These are phyloP conservation scores for Phaeosphaeria sp. DNA, from an alignment of 2,329 filamentous ascomycete genomes.

Conservation along the genomic window DNA sequence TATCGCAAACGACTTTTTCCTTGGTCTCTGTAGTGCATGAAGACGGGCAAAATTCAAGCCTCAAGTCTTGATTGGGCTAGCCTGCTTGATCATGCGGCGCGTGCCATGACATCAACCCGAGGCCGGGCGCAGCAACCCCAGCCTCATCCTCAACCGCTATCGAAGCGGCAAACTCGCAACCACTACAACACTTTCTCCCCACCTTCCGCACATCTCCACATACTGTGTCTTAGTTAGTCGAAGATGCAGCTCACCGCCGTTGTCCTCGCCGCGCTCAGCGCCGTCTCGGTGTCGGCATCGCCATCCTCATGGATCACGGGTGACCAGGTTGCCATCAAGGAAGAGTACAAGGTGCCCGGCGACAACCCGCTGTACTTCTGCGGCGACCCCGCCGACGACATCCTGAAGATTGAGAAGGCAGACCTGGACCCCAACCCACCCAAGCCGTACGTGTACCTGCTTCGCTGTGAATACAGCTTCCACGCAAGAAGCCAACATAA, in stretches of 20 bases:
- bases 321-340: conserved; percentile 57
- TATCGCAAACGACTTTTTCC: neutral
- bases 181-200: neutral
- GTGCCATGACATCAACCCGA: neutral
- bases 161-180: conserved; percentile 2
- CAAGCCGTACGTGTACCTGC: conserved; percentile 68
- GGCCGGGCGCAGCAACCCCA: conserved; percentile 2
- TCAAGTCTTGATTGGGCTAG: neutral
- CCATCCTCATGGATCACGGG: conserved; percentile 53
- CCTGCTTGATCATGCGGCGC: neutral
- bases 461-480: neutral
- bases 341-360: conserved; percentile 74
- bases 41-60: neutral
- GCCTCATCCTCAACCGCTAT: conserved; percentile 7
- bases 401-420: conserved; percentile 78
- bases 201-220: neutral
- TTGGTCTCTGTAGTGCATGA: neutral
- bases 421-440: conserved; percentile 88
- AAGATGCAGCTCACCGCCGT: conserved; percentile 45
- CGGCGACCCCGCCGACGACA: conserved; percentile 70
- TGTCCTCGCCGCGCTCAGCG: conserved; percentile 53
- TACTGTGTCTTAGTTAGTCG: neutral
- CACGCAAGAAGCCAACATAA: neutral
- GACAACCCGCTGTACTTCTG: conserved; percentile 87
- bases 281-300: conserved; percentile 49